These are phyloP conservation scores for Mycena filopes DNA, from an alignment of 768 basidiomycete species.

Conservation along the genomic window DNA sequence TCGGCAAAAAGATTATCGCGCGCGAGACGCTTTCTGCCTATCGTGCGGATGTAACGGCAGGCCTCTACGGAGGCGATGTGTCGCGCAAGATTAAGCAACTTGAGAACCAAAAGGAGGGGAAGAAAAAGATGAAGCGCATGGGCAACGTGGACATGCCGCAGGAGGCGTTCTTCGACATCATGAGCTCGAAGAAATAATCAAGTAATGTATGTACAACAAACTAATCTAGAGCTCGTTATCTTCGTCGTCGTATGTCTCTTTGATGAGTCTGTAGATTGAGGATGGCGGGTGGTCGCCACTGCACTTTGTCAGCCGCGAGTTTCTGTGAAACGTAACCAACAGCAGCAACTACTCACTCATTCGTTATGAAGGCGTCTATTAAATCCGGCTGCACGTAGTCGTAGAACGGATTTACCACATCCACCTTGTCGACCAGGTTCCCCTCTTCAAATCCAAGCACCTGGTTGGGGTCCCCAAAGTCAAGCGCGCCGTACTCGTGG, in stretches of 20 bases:
- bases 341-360: conserved; percentile 77
- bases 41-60: conserved; percentile 93
- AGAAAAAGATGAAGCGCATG: conserved; percentile 87
- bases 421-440: conserved; percentile 84
- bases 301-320: conserved; percentile 25
- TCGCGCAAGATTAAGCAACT: conserved; percentile 49
- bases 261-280: conserved; percentile 89
- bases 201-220: conserved; percentile 32
- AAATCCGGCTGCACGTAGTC: conserved; percentile 95
- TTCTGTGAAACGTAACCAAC: too few species aligned
- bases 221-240: conserved; percentile 78
- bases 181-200: conserved; percentile 66
- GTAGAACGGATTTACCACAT: conserved; percentile 95
- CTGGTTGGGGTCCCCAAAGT: conserved; percentile 74
- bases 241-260: conserved; percentile 96
- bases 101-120: conserved; percentile 93
- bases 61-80: conserved; percentile 83
- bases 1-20: conserved; percentile 89
- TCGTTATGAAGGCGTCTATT: conserved; percentile 94
- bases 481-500: conserved; percentile 86
- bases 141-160: conserved; percentile 93
- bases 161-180: conserved; percentile 93
- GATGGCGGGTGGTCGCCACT: conserved; percentile 98
- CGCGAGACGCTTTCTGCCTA: conserved; percentile 89
- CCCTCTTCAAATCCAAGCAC: conserved; percentile 83